Percentiles rank a stretch among this genome's conserved stretches.
Conservation (phyloP, 2,329 filamentous ascomycete genomes). For the Pleoardoris graminearum region DNA sequence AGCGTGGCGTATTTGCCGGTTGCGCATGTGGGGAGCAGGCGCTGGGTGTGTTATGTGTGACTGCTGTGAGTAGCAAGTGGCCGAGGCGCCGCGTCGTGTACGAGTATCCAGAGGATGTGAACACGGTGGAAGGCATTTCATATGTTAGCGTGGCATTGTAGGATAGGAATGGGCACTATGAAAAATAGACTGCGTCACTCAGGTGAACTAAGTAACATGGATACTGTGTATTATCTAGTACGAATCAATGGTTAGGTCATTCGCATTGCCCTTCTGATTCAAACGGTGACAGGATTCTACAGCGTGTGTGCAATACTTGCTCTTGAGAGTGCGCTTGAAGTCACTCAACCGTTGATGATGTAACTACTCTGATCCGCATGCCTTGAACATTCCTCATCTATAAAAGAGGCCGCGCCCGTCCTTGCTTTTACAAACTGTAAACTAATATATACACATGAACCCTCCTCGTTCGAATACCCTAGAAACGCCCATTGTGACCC, state of each 20-base stretch:
- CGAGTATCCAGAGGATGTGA: neutral
- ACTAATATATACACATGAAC: neutral
- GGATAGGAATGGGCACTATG: neutral
- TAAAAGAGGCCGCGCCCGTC: no score
- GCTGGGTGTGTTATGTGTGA: neutral
- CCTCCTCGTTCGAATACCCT: neutral
- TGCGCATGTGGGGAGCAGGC: conserved; percentile 1
- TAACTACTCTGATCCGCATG: no score
- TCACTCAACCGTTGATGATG: no score
- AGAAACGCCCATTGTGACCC: neutral
- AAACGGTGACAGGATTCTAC: no score
- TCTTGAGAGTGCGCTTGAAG: no score
- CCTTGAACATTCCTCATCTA: no score
- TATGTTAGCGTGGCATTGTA: neutral
- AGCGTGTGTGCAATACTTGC: no score
- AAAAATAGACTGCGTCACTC: neutral
- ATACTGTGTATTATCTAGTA: neutral
- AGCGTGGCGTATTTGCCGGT: neutral
- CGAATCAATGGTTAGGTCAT: conserved; percentile 3
- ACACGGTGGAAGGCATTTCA: neutral
- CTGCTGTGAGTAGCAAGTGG: neutral
- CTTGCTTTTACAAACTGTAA: neutral
- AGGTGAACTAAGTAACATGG: no score
- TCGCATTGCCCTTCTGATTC: no score
- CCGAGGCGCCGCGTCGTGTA: neutral